phyloP scores from a whole-genome alignment of 2,329 filamentous ascomycete genomes.

The Aspergillus viridinutans region DNA sequence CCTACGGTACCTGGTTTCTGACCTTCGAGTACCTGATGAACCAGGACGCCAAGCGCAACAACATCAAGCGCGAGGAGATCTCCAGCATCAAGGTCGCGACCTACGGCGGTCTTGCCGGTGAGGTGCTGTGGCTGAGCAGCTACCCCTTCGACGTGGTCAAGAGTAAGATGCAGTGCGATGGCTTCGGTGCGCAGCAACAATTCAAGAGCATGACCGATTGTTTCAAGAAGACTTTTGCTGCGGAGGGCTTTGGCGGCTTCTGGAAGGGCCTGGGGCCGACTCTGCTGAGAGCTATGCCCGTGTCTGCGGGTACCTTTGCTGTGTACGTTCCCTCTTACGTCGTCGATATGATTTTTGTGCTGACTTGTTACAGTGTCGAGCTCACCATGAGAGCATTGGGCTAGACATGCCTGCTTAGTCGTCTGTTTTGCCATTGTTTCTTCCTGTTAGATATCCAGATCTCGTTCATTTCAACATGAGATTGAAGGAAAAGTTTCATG shows the following conservation, averaged over 20 bases:
- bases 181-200: slow-evolving; percentile 67
- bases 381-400: slow-evolving; percentile 45
- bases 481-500: slow-evolving; percentile 13
- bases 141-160: slow-evolving; percentile 98
- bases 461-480: slow-evolving; percentile 13
- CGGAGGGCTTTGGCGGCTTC: slow-evolving; percentile 77
- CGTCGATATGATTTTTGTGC: slow-evolving; percentile 6
- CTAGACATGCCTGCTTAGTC: slow-evolving; percentile 19
- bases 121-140: slow-evolving; percentile 86
- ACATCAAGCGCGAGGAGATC: slow-evolving; percentile 69
- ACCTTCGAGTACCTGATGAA: slow-evolving; percentile 97
- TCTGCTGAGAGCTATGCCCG: slow-evolving; percentile 89
- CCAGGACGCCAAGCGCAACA: slow-evolving; percentile 73
- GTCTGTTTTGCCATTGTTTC: slow-evolving; percentile 7
- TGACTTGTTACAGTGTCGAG: slow-evolving; percentile 35
- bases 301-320: slow-evolving; percentile 95
- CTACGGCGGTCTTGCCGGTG: slow-evolving; percentile 90
- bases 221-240: slow-evolving; percentile 74
- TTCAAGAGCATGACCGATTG: slow-evolving; percentile 85
- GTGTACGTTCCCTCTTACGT: slow-evolving; percentile 47
- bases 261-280: slow-evolving; percentile 94
- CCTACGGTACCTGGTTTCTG: slow-evolving; percentile 94
- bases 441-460: slow-evolving; percentile 19
- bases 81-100: slow-evolving; percentile 80
- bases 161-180: slow-evolving; percentile 99